Evolutionary conservation across 306 rosid genomes (phyloP), one percentile per base, ranked within the genome.

Genomic region (Lathyrus sativus): DNA sequence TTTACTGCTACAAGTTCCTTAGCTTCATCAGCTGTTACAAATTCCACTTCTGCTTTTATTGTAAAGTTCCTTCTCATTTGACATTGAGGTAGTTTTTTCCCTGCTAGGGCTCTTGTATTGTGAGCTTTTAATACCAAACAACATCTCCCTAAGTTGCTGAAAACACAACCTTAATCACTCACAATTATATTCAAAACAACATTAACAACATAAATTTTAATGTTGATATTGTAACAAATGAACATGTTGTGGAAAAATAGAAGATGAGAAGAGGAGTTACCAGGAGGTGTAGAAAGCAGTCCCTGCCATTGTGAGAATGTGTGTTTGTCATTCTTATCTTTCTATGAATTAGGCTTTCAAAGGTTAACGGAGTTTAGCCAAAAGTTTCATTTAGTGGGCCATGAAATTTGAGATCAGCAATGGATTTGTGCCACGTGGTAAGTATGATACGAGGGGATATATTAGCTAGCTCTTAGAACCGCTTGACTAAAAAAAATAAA

Each of bases 21-120:
- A 0, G 91, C 98, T 68, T 88, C 83, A 22, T 93, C 98, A 68
- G 84, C 88, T 54, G 44, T 86, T 46, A 93, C 93, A 81, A 58
- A 93, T 24, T 72, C 65, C 73, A 93, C 85, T 72, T 90, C 88
- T 71, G 97, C 97, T 78, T 75, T 86, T 67, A 90, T 74, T 19
- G 72, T 68, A 62, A 85, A 48, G 10, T 55, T 55, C 22, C 54
- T 75, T 76, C 79, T 76, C 66, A 71, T 82, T 44, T 64, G 57
- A 56, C 6, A 10, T 57, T 22, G 55, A 37, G 66, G 56, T 67
- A 75, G 74, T 59, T 9, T 12, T 11, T 53, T 53, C 33, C 80
- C 74, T 61, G 74, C 82, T 58, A 79, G 19, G 67, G 77, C 70
- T 86, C 85, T 83, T 80, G 87, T 85, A 57, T 68, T 72, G 74